Evolutionary conservation across 768 basidiomycete genomes (phyloP).

Genomic region (Rhodosporidiobolus odoratus): DNA sequence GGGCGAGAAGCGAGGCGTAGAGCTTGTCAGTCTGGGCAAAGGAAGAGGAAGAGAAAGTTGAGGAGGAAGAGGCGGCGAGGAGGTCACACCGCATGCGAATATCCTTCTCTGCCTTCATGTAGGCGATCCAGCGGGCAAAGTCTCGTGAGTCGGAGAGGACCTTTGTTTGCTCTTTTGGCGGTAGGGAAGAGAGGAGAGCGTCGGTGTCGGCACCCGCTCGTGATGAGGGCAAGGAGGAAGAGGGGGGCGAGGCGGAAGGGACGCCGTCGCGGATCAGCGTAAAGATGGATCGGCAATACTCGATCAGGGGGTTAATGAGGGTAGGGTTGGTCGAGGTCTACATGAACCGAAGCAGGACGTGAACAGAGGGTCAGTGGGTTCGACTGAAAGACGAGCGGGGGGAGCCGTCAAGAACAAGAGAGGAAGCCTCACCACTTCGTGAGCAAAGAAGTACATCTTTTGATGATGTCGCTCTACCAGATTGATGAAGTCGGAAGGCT

Average conservation of each 20-base stretch:
- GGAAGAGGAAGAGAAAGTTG: too few relatives aligned
- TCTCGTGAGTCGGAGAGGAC: constrained; percentile 13
- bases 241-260: background rate
- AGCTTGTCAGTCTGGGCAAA: background rate
- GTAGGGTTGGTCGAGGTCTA: constrained; percentile 11
- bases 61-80: background rate
- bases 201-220: constrained; percentile 21
- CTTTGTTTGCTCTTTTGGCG: background rate
- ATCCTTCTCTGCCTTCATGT: constrained; percentile 24
- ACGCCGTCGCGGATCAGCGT: constrained; percentile 22
- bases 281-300: constrained; percentile 24
- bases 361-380: background rate
- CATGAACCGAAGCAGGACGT: background rate
- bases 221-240: background rate
- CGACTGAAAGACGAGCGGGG: background rate
- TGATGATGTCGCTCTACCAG: constrained; percentile 34
- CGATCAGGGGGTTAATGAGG: constrained; percentile 29
- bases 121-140: constrained; percentile 11
- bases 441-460: constrained; percentile 28
- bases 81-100: constrained; percentile 24
- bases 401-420: accelerated
- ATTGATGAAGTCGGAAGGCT: constrained; percentile 28
- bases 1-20: constrained; percentile 1
- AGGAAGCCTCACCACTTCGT: constrained; percentile 27
- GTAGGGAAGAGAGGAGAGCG: background rate